Evolutionary conservation across 2,329 filamentous ascomycete genomes (phyloP), one percentile per base, ranked within the genome.

Genomic region (Zymoseptoria tritici): DNA sequence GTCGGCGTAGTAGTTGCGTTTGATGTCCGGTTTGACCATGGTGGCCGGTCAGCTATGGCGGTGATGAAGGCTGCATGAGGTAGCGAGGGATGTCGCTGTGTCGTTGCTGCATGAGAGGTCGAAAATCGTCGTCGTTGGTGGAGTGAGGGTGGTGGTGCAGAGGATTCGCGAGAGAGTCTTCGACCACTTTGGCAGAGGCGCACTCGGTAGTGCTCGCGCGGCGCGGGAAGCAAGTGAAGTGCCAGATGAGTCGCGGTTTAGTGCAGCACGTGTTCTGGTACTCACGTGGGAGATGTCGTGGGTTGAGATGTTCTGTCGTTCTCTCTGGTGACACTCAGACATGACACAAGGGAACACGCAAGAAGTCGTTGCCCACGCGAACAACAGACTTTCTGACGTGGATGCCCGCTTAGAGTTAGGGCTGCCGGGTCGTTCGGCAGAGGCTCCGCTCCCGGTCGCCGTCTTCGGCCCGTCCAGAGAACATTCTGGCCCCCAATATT

Each of bases 1-100:
- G 76, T 95, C 91, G 62, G 85, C 87, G 76, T 96, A 71, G 60
- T 71, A 67, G 58, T 67, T 70, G 57, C 67, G 67, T 61, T 72
- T 72, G 56, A 70, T 59, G 58, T 72, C 70, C 24, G 71, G 64
- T 64, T 73, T 73, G 60, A 72, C 71, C 71, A 73, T 73, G 50
- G 60, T 70, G 67, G 59, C 59, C 36, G 36, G 5, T 46, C 36
- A 46, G 13, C 36, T 46, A 46, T 13, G 36, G 36, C 36, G 36
- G 36, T 46, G 36, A 46, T 4, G 36, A 46, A 3, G 36, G 6
- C 0, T 2, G 36, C 36, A 46, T 46, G 36, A 46, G 36, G 36
- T 46, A 13, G 36, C 36, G 36, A n/a, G 13, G 36, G 36, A n/a
- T 7, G 36, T 46, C 2, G 26, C 9, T 2, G 7, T 29, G 26